Percentiles rank a stretch among this genome's conserved stretches.
Evolutionary conservation across 305 asterid species (phyloP).

Genomic region (Striga hermonthica): DNA sequence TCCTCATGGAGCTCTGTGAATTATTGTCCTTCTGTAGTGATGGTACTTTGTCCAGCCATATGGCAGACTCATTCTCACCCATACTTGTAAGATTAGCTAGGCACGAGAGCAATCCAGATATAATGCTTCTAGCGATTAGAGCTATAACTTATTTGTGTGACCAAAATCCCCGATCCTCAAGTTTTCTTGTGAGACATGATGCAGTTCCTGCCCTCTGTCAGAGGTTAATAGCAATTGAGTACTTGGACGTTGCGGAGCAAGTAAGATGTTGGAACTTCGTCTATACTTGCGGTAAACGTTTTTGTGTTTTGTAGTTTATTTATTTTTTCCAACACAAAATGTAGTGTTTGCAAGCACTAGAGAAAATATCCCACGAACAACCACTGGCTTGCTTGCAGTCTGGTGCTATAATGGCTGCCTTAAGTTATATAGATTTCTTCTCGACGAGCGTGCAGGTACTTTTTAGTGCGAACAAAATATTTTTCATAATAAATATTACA

Average conservation of each 20-base stretch:
- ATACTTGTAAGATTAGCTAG: slow-evolving; percentile 71
- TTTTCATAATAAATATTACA: neutral
- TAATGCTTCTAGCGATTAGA: slow-evolving; percentile 83
- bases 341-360: slow-evolving; percentile 92
- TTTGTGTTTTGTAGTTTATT: slow-evolving; percentile 15
- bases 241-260: slow-evolving; percentile 96
- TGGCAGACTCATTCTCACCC: slow-evolving; percentile 81
- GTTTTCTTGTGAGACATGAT: slow-evolving; percentile 76
- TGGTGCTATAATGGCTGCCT: slow-evolving; percentile 88
- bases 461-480: slow-evolving; percentile 4
- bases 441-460: slow-evolving; percentile 91
- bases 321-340: slow-evolving; percentile 26
- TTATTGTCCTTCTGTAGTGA: slow-evolving; percentile 77
- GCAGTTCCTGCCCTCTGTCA: slow-evolving; percentile 89
- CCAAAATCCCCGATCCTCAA: slow-evolving; percentile 69
- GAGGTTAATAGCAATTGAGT: slow-evolving; percentile 68
- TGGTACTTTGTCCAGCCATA: slow-evolving; percentile 63
- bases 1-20: slow-evolving; percentile 88
- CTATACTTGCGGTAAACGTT: neutral
- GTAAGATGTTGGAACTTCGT: slow-evolving; percentile 45
- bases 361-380: slow-evolving; percentile 82
- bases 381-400: slow-evolving; percentile 93
- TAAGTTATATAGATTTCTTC: slow-evolving; percentile 85
- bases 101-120: slow-evolving; percentile 66
- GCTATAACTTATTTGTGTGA: slow-evolving; percentile 94